These are phyloP conservation scores for Chrysochromulina tobinii DNA, from an alignment of 78 protist species.

Conservation along the genomic window DNA sequence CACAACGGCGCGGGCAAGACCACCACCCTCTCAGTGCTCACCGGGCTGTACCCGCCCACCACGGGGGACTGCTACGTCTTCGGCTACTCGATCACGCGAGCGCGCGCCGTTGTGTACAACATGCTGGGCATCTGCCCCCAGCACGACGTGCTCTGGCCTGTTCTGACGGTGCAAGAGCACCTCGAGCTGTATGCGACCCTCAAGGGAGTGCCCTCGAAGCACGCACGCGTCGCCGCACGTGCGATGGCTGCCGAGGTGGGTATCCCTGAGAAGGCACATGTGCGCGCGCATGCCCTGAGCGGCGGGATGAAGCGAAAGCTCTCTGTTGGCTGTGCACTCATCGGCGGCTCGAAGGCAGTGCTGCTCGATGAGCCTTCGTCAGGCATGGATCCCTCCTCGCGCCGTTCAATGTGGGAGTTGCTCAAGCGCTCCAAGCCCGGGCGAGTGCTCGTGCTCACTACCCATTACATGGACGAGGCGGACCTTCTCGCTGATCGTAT, in stretches of 20 bases:
- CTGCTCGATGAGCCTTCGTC: slow-evolving; percentile 64
- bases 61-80: slow-evolving; percentile 52
- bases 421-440: neutral
- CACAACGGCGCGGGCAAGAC: slow-evolving; percentile 90
- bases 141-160: slow-evolving; percentile 80
- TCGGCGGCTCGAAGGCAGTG: neutral
- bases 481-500: slow-evolving; percentile 38
- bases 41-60: slow-evolving; percentile 76
- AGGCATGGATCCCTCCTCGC: slow-evolving; percentile 60
- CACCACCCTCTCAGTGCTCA: slow-evolving; percentile 74
- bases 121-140: slow-evolving; percentile 91
- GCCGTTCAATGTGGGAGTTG: slow-evolving; percentile 42
- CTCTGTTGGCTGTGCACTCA: neutral
- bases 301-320: slow-evolving; percentile 54
- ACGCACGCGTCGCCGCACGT: neutral
- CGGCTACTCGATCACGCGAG: slow-evolving; percentile 27
- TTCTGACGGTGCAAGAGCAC: slow-evolving; percentile 76
- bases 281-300: neutral
- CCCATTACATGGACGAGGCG: slow-evolving; percentile 60
- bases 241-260: neutral
- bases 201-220: neutral
- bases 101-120: slow-evolving; percentile 30
- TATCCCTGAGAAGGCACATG: neutral
- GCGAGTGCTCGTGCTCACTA: slow-evolving; percentile 46
- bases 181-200: slow-evolving; percentile 65